Percentiles rank a stretch among this genome's conserved stretches.
Conservation (phyloP, 2,329 filamentous ascomycete genomes). For the Colletotrichum australisinense region DNA sequence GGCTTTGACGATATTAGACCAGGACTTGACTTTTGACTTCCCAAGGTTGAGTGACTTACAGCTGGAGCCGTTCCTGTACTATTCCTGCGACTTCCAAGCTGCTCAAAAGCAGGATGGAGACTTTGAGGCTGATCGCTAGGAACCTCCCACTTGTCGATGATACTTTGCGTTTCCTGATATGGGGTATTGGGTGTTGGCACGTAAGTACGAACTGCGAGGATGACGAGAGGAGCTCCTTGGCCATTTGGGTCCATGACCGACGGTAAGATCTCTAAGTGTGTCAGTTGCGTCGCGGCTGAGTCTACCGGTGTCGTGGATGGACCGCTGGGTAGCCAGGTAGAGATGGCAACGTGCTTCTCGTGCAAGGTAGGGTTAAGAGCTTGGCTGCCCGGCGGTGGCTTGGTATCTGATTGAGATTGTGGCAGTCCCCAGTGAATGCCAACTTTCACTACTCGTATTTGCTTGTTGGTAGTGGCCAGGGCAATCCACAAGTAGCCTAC, state of each 20-base stretch:
- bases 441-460: conserved; percentile 80
- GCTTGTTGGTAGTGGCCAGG: conserved; percentile 75
- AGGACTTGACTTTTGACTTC: neutral
- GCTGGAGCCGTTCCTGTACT: conserved; percentile 46
- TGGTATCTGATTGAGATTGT: conserved; percentile 62
- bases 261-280: conserved; percentile 80
- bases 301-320: conserved; percentile 56
- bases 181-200: conserved; percentile 64
- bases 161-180: conserved; percentile 75
- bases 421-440: conserved; percentile 78
- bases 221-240: conserved; percentile 68
- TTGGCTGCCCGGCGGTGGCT: conserved; percentile 57
- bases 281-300: conserved; percentile 71
- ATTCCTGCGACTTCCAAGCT: conserved; percentile 74
- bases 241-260: conserved; percentile 69
- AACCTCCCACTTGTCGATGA: conserved; percentile 87
- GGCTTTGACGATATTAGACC: conserved; percentile 36
- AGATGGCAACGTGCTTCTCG: conserved; percentile 67
- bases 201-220: conserved; percentile 80
- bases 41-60: conserved; percentile 32
- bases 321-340: conserved; percentile 66
- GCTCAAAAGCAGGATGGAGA: conserved; percentile 82
- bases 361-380: conserved; percentile 63
- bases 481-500: conserved; percentile 48
- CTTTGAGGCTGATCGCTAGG: conserved; percentile 72